phyloP scores from a whole-genome alignment of 306 rosid species.

The Arachis stenosperma region DNA sequence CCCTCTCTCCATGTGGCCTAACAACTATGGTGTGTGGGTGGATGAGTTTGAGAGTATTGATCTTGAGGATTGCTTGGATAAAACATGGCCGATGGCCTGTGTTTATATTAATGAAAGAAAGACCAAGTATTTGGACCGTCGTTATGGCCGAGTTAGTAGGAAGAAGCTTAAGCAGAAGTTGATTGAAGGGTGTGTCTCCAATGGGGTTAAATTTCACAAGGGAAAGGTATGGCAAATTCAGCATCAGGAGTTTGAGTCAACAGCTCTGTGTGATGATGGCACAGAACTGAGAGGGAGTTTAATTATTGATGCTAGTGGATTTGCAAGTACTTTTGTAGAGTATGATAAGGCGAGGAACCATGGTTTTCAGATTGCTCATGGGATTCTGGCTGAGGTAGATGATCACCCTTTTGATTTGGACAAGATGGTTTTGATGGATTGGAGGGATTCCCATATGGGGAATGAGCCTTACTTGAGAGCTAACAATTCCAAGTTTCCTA shows the following conservation, averaged over 20 bases:
- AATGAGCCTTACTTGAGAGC: constrained; percentile 68
- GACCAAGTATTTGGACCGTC: constrained; percentile 66
- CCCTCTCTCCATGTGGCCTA: constrained; percentile 84
- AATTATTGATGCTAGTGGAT: constrained; percentile 85
- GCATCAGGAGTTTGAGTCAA: constrained; percentile 65
- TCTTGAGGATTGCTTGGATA: constrained; percentile 70
- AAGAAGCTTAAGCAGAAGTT: constrained; percentile 58
- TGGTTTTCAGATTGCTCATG: constrained; percentile 87
- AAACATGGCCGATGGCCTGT: constrained; percentile 73
- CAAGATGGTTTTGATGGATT: constrained; percentile 67
- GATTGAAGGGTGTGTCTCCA: constrained; percentile 57
- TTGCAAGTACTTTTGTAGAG: constrained; percentile 53
- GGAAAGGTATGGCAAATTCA: constrained; percentile 69
- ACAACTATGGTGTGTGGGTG: constrained; percentile 85
- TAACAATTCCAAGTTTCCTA: constrained; percentile 60
- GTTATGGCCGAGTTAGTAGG: constrained; percentile 69
- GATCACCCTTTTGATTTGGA: constrained; percentile 80
- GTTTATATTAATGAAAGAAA: constrained; percentile 56
- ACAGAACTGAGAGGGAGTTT: constrained; percentile 61
- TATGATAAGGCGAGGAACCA: constrained; percentile 56
- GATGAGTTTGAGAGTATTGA: constrained; percentile 73
- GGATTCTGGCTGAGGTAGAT: constrained; percentile 78
- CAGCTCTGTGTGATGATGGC: constrained; percentile 66
- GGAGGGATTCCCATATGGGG: constrained; percentile 75
- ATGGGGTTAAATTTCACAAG: constrained; percentile 67